Percentiles rank a stretch among this genome's conserved stretches.
Evolutionary conservation across 1,284 basidiomycete species (phyloP).

Genomic region (Polyporus tsugae): DNA sequence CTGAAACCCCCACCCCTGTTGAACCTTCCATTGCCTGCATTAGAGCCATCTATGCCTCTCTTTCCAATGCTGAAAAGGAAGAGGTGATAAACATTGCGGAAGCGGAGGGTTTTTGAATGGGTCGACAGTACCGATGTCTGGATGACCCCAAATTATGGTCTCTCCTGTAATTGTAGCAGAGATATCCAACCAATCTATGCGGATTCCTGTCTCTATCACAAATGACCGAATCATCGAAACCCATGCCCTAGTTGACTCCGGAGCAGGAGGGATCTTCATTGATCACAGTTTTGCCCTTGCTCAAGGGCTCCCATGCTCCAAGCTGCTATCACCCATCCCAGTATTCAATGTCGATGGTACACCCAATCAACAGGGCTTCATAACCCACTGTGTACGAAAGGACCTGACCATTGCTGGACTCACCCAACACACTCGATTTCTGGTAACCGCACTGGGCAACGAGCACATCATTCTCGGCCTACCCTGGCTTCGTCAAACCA

Average conservation of each 20-base stretch:
- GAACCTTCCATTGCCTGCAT: no score
- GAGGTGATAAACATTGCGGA: neutral
- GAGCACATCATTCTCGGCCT: neutral
- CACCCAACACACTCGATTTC: no score
- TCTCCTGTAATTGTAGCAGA: no score
- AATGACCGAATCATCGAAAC: neutral
- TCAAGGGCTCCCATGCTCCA: neutral
- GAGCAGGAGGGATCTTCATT: neutral
- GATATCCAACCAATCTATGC: no score
- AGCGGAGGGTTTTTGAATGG: conserved; percentile 2
- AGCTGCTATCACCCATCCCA: neutral
- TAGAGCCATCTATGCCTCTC: no score
- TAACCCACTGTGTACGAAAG: neutral
- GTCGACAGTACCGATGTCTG: neutral
- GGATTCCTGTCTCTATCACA: neutral
- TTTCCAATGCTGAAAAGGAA: neutral
- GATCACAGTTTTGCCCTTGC: neutral
- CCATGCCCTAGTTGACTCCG: neutral
- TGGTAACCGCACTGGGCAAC: neutral
- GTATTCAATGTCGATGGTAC: neutral
- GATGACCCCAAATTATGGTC: no score
- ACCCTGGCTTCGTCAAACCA: neutral
- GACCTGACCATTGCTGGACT: neutral
- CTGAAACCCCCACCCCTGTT: no score
- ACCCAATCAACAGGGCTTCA: neutral